phyloP scores from a whole-genome alignment of 2,329 filamentous ascomycete species.

The Magnaporthiopsis incrustans region DNA sequence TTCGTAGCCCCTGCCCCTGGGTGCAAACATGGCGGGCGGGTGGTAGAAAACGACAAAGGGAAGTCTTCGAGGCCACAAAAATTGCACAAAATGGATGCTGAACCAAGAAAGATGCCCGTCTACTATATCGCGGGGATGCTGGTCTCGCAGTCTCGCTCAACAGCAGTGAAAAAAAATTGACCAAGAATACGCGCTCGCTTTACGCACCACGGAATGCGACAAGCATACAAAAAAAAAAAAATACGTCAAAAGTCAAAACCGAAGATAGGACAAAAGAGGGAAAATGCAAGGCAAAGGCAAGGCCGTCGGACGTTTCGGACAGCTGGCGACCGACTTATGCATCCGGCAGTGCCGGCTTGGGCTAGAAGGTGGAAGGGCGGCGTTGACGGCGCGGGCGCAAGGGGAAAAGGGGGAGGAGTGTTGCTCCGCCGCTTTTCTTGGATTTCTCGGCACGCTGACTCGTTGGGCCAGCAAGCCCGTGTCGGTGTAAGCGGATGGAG shows the following conservation, averaged over 20 bases:
- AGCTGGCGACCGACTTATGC: not conserved
- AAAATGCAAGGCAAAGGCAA: not conserved
- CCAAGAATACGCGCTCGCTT: not conserved
- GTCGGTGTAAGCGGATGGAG: not conserved
- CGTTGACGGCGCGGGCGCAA: not conserved
- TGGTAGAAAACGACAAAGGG: not conserved
- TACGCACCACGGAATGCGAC: not conserved
- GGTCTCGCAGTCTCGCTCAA: not conserved
- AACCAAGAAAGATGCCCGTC: not conserved
- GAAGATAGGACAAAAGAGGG: not conserved
- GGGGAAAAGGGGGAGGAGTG: not conserved
- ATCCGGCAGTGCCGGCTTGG: too few relatives aligned
- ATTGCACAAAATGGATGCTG: not conserved
- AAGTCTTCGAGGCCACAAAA: not conserved
- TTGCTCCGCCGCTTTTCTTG: not conserved
- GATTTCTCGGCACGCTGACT: not conserved
- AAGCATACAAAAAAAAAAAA: not conserved
- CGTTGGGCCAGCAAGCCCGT: not conserved
- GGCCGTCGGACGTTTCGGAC: not conserved
- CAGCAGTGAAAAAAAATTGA: not conserved
- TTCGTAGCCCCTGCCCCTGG: constrained; percentile 7
- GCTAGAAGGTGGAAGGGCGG: too few relatives aligned
- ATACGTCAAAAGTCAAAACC: not conserved
- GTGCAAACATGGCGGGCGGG: constrained; percentile 3
- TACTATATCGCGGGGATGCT: not conserved